Evolutionary conservation across 2,329 filamentous ascomycete species (phyloP).

Genomic region (Juglanconis oblonga): DNA sequence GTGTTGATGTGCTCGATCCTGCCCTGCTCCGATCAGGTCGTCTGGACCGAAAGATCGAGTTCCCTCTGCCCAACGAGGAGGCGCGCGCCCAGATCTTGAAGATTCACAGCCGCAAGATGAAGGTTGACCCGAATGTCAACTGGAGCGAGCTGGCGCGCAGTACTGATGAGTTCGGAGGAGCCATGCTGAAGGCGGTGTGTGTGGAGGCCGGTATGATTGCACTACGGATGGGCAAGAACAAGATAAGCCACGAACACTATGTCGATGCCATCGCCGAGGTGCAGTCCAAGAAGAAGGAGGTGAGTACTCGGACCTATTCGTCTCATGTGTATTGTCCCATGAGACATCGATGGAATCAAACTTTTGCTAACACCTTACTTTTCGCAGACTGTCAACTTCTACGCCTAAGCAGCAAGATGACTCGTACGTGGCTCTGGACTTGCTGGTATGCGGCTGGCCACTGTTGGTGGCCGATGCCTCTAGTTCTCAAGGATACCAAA

Average conservation of each 20-base stretch:
- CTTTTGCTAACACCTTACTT: neutral
- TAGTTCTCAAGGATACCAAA: conserved; percentile 8
- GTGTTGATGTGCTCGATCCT: conserved; percentile 89
- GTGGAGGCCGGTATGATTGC: conserved; percentile 99
- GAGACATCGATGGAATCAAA: neutral
- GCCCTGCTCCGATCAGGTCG: conserved; percentile 88
- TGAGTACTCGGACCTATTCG: conserved; percentile 35
- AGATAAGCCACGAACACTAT: conserved; percentile 97
- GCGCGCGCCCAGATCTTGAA: conserved; percentile 94
- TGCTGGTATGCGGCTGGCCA: neutral
- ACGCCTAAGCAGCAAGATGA: conserved; percentile 36
- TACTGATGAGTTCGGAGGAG: conserved; percentile 97
- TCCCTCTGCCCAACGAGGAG: conserved; percentile 96
- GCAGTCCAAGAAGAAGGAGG: conserved; percentile 91
- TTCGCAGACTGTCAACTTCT: conserved; percentile 55
- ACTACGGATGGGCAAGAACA: conserved; percentile 86
- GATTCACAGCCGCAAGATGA: conserved; percentile 99
- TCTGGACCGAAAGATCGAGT: conserved; percentile 96
- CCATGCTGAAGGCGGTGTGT: conserved; percentile 96
- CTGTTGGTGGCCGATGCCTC: conserved; percentile 5
- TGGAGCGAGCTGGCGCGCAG: conserved; percentile 94
- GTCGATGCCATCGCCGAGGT: conserved; percentile 98
- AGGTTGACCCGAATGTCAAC: conserved; percentile 87
- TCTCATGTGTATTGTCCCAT: neutral
- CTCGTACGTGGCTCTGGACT: neutral